Base-by-base conservation (phyloP, 257 asterid species). In the Salvia splendens region DNA sequence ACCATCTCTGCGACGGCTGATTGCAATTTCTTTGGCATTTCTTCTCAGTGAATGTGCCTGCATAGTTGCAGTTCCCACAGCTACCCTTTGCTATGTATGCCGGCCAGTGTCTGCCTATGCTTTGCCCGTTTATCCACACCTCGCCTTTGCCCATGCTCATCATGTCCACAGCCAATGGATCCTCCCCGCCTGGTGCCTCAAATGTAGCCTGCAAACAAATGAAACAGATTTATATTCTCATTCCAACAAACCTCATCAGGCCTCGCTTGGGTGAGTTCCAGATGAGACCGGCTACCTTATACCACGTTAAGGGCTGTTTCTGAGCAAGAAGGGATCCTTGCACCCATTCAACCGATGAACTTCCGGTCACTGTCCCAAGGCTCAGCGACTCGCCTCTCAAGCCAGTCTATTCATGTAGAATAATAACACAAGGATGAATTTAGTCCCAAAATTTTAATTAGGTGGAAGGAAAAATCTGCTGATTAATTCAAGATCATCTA, bases 1-100 rank as follows among this genome's bases (percentile, higher is more conserved):
- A 91, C 98, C 97, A 94, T 94, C 89, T 89, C 61, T 94, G 97
- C 65, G 99, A 86, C 38, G 99, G 99, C 35, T 86, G 76, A 40
- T 92, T 93, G 17, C 99, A 93, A n/a, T 76, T 71, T 16, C 68
- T 71, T 64, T 76, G 91, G 65, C 99, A 93, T 79, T 93, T 91
- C 67, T 67, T 84, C 88, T 87, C 96, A 6, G 54, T 78, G 78
- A 49, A 91, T 3, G 74, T 73, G 76, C 96, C 99, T 1, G 91
- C 95, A 52, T 94, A 94, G 6, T 63, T 82, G 64, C 99, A 94
- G 2, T 64, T 33, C 16, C 83, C 84, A 2, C 99, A 94, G 75
- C 67, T 86, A 8, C 98, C 99, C 40, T 78, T 73, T 3, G 98
- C 93, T 45, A 54, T 80, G 54, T 94, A 87, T 35, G 77, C 93